Conservation (phyloP, 768 basidiomycete species). For the Phaeotremella fagi region DNA sequence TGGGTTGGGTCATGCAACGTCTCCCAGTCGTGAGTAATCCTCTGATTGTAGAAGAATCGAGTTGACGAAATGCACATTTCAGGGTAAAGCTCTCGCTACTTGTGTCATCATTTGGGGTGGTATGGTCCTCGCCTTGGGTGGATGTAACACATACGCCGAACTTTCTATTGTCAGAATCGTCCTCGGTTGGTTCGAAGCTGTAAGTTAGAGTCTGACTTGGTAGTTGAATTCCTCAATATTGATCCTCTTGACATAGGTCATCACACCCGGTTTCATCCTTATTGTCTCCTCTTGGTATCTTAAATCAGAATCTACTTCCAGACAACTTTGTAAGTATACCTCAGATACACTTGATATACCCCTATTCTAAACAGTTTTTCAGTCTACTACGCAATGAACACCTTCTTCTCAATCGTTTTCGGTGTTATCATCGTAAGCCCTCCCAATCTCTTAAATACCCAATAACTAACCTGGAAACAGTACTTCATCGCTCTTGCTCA, state of each 20-base stretch:
- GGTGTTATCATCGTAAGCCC: conserved; percentile 17
- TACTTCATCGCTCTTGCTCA: conserved; percentile 17
- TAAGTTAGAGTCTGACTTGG: too few species aligned
- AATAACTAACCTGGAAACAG: neutral
- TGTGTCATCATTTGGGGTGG: conserved; percentile 13
- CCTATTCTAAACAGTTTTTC: neutral
- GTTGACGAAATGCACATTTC: too few species aligned
- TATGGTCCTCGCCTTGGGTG: conserved; percentile 9
- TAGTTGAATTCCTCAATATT: too few species aligned
- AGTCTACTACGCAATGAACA: conserved; percentile 12
- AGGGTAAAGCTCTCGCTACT: conserved; percentile 6
- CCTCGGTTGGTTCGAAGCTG: conserved; percentile 12
- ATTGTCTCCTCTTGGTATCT: neutral
- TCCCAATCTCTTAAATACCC: neutral
- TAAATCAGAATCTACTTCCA: neutral
- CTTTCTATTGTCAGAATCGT: conserved; percentile 10
- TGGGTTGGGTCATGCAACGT: conserved; percentile 10
- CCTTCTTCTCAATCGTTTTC: conserved; percentile 12
- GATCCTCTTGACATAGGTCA: too few species aligned
- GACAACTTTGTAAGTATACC: neutral
- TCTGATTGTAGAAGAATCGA: too few species aligned
- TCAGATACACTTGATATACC: neutral
- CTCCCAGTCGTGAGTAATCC: too few species aligned
- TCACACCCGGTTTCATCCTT: neutral
- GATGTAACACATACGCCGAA: conserved; percentile 11